A percentile compares a stretch with the other conserved stretches of the same genome.
These are phyloP conservation scores for Thamnidium elegans DNA, from an alignment of 192 early-diverging fungal species.

Conservation along the genomic window DNA sequence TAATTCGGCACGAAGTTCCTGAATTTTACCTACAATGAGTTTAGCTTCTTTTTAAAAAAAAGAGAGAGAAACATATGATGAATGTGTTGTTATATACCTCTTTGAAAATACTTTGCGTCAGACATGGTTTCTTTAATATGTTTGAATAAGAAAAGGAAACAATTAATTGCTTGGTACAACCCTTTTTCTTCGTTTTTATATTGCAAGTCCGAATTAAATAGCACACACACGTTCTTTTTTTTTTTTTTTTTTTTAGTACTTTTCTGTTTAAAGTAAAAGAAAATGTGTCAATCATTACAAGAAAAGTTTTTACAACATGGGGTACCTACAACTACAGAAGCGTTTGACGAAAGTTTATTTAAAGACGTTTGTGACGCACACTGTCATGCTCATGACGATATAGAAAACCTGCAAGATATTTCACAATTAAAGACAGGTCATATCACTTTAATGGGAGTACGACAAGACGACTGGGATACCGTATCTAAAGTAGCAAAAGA, in stretches of 20 bases:
- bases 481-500: conserved; percentile 20
- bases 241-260: neutral
- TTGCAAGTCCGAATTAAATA: too few species aligned
- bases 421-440: conserved; percentile 24
- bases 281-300: conserved; percentile 8
- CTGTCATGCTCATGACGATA: conserved; percentile 38
- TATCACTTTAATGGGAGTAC: conserved; percentile 36
- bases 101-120: conserved; percentile 57
- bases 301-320: neutral
- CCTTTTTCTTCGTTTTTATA: neutral
- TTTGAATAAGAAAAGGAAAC: neutral
- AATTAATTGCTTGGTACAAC: neutral
- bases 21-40: conserved; percentile 71
- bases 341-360: conserved; percentile 3
- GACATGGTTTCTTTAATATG: conserved; percentile 36
- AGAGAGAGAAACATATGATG: neutral
- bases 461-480: conserved; percentile 34
- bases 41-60: neutral
- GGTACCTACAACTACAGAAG: neutral
- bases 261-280: neutral
- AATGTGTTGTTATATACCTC: conserved; percentile 35
- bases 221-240: neutral
- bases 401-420: conserved; percentile 18
- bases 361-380: conserved; percentile 33
- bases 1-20: conserved; percentile 85